Evolutionary conservation across 2,329 filamentous ascomycete genomes (phyloP).

Genomic region (Fusarium temperatum): DNA sequence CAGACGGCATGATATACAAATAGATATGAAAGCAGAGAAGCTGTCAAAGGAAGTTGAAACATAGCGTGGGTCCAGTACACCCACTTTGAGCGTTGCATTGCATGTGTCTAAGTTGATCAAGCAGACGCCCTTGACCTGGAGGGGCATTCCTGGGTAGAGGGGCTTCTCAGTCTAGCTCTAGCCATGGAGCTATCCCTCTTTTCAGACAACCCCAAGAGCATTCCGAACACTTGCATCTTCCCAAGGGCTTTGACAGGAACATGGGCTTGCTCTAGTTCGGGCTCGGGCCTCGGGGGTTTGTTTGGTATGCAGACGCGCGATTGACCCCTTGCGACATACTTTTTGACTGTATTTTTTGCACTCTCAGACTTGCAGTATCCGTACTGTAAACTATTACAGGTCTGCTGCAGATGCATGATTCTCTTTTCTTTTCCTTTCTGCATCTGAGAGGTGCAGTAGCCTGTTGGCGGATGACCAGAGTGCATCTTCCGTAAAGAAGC

Average conservation of each 20-base stretch:
- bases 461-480: constrained; percentile 11
- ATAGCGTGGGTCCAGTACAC: constrained; percentile 39
- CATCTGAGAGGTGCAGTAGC: background rate
- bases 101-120: constrained; percentile 30
- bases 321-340: constrained; percentile 38
- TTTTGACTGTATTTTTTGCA: background rate
- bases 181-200: constrained; percentile 36
- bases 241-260: constrained; percentile 27
- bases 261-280: constrained; percentile 21
- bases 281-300: constrained; percentile 28
- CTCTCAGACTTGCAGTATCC: constrained; percentile 15
- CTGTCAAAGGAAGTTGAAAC: constrained; percentile 39
- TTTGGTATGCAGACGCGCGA: constrained; percentile 39
- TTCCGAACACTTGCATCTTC: constrained; percentile 33
- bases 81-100: constrained; percentile 30
- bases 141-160: constrained; percentile 44
- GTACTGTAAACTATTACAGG: background rate
- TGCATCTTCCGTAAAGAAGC: constrained; percentile 21
- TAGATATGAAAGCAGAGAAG: constrained; percentile 30
- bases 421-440: constrained; percentile 19
- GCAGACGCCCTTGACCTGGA: constrained; percentile 38
- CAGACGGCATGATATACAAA: constrained; percentile 44
- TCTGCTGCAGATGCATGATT: constrained; percentile 5
- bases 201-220: constrained; percentile 18
- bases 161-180: constrained; percentile 26